phyloP scores from a whole-genome alignment of 805 yeast genomes.

The Candida oleophila region DNA sequence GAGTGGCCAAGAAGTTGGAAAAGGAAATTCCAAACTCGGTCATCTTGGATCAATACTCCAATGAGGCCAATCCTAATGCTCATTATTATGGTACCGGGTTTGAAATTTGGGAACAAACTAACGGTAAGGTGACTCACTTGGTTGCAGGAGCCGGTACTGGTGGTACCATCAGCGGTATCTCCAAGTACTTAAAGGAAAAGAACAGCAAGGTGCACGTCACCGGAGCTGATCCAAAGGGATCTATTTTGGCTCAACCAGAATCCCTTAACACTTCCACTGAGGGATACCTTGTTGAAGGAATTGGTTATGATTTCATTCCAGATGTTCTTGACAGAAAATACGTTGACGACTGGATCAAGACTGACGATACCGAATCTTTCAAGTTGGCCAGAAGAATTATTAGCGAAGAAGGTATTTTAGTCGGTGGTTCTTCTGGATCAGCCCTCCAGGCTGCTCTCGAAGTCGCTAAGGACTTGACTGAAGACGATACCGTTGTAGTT shows the following conservation, averaged over 20 bases:
- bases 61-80: slow-evolving; percentile 77
- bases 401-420: slow-evolving; percentile 80
- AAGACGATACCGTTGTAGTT: slow-evolving; percentile 73
- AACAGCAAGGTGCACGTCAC: slow-evolving; percentile 59
- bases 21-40: slow-evolving; percentile 83
- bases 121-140: slow-evolving; percentile 66
- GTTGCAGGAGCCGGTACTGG: slow-evolving; percentile 96
- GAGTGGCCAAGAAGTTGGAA: slow-evolving; percentile 78
- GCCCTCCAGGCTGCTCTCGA: slow-evolving; percentile 78
- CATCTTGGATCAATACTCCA: slow-evolving; percentile 80
- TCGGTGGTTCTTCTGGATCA: slow-evolving; percentile 88
- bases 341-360: slow-evolving; percentile 82
- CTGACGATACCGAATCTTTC: slow-evolving; percentile 80
- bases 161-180: slow-evolving; percentile 94
- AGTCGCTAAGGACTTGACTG: slow-evolving; percentile 66
- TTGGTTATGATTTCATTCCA: slow-evolving; percentile 87
- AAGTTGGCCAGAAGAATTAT: slow-evolving; percentile 78
- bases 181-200: slow-evolving; percentile 72
- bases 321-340: slow-evolving; percentile 66
- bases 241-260: slow-evolving; percentile 80
- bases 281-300: slow-evolving; percentile 81
- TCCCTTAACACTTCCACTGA: slow-evolving; percentile 58
- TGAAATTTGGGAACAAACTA: slow-evolving; percentile 81
- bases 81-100: slow-evolving; percentile 83
- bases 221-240: slow-evolving; percentile 87